A percentile compares a stretch with the other conserved stretches of the same genome.
phyloP scores from a whole-genome alignment of 106 monocot species.

The Dendrobium huoshanense region DNA sequence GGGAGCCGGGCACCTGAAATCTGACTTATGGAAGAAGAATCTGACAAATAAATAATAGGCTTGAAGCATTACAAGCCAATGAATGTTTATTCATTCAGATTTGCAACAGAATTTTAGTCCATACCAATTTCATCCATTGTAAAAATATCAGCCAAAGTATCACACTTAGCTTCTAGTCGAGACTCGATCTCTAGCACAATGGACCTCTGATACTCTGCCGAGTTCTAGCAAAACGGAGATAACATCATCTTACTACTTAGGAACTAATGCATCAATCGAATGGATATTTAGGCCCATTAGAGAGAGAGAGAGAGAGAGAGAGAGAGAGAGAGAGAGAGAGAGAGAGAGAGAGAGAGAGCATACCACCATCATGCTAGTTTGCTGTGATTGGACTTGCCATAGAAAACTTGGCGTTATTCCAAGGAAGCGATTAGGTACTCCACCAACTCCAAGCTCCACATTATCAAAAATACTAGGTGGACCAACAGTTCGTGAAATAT shows the following conservation, averaged over 20 bases:
- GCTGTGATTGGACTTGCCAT: constrained; percentile 65
- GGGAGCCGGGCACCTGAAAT: constrained; percentile 76
- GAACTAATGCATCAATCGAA: neutral
- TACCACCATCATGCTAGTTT: constrained; percentile 67
- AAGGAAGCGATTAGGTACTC: constrained; percentile 87
- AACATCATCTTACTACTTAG: constrained; percentile 1
- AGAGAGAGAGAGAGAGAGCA: neutral
- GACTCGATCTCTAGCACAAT: constrained; percentile 76
- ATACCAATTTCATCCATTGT: constrained; percentile 64
- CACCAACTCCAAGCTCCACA: constrained; percentile 80
- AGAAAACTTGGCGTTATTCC: constrained; percentile 75
- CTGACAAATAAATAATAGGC: constrained; percentile 24
- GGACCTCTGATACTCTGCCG: constrained; percentile 67
- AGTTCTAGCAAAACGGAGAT: constrained; percentile 46
- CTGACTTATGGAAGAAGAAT: constrained; percentile 69
- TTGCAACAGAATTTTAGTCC: neutral
- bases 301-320: neutral
- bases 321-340: neutral
- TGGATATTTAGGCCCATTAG: neutral
- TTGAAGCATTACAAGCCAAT: neutral
- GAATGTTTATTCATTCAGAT: neutral
- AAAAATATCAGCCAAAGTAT: constrained; percentile 65
- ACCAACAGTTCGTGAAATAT: constrained; percentile 16
- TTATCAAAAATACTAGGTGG: constrained; percentile 28
- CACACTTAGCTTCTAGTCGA: constrained; percentile 79